Percentiles rank a stretch among this genome's conserved stretches.
These are phyloP conservation scores for Candida awuae DNA, from an alignment of 805 yeast species.

Conservation along the genomic window DNA sequence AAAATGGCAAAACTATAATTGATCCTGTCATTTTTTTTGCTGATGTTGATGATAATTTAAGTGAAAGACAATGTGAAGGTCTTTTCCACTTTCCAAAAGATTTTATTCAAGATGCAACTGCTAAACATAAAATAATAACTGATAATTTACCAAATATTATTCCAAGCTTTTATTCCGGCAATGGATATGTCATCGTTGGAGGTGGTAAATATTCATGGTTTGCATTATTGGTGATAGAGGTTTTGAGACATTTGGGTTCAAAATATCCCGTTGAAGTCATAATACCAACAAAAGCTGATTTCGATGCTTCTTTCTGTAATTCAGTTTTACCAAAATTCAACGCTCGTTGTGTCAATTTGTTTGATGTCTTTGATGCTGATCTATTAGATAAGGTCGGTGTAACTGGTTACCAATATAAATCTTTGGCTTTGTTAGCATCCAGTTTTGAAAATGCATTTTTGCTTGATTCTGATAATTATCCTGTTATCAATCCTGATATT, in stretches of 20 bases:
- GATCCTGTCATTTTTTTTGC: constrained; percentile 11
- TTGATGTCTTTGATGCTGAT: constrained; percentile 30
- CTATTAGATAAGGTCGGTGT: constrained; percentile 17
- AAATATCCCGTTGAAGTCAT: constrained; percentile 28
- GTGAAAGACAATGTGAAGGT: constrained; percentile 6
- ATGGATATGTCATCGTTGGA: constrained; percentile 34
- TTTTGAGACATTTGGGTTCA: constrained; percentile 36
- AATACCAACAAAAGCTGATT: constrained; percentile 14
- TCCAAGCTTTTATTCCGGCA: constrained; percentile 22
- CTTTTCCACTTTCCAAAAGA: constrained; percentile 23
- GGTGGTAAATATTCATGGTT: constrained; percentile 38
- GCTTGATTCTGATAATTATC: constrained; percentile 39
- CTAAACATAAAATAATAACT: constrained; percentile 40
- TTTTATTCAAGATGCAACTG: constrained; percentile 38
- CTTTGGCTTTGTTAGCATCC: constrained; percentile 39
- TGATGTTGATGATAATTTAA: constrained; percentile 7
- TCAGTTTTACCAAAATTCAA: constrained; percentile 31
- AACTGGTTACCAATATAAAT: constrained; percentile 34
- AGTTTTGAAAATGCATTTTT: constrained; percentile 38
- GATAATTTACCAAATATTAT: constrained; percentile 36
- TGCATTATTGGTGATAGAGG: constrained; percentile 31
- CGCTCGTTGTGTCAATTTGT: constrained; percentile 36
- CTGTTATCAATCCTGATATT: constrained; percentile 41
- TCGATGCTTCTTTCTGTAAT: constrained; percentile 25
- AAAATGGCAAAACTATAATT: constrained; percentile 18